phyloP scores from a whole-genome alignment of 2,329 filamentous ascomycete genomes.

The Biscogniauxia mediterranea region DNA sequence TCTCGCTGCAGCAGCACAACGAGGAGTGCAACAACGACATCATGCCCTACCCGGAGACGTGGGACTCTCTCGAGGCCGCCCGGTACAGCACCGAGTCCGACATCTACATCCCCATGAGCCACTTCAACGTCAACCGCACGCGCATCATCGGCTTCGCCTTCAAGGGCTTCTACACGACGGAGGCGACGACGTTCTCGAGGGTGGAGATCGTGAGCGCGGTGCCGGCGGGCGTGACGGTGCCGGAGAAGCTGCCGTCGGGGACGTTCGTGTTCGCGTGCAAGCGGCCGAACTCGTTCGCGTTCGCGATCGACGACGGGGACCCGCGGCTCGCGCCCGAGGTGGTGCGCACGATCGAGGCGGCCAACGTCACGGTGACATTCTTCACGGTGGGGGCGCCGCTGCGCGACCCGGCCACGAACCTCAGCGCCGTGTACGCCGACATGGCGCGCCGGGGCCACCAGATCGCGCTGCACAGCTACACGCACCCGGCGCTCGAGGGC shows the following conservation, averaged over 20 bases:
- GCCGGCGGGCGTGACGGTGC: constrained; percentile 51
- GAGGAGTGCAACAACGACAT: constrained; percentile 52
- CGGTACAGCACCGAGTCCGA: constrained; percentile 54
- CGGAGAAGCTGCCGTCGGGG: constrained; percentile 60
- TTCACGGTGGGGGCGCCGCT: constrained; percentile 67
- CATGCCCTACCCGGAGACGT: constrained; percentile 63
- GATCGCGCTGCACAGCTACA: constrained; percentile 66
- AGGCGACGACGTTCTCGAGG: constrained; percentile 49
- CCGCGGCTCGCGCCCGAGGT: constrained; percentile 59
- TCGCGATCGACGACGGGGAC: constrained; percentile 69
- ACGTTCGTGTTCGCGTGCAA: constrained; percentile 62
- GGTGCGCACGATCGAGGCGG: constrained; percentile 59
- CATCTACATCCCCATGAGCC: constrained; percentile 65
- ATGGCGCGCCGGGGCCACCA: constrained; percentile 64
- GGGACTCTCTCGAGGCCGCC: constrained; percentile 64
- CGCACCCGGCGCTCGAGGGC: constrained; percentile 65
- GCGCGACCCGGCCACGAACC: constrained; percentile 56
- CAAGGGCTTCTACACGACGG: constrained; percentile 60
- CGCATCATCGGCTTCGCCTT: constrained; percentile 59
- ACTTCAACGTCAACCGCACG: constrained; percentile 61
- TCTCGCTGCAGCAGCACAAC: constrained; percentile 68
- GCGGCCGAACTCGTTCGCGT: constrained; percentile 67
- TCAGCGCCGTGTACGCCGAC: constrained; percentile 62
- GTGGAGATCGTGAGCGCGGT: constrained; percentile 60
- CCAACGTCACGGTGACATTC: constrained; percentile 65